Percentiles rank a stretch among this genome's conserved stretches.
phyloP scores from a whole-genome alignment of 306 rosid genomes.

The Cajanus cajan region DNA sequence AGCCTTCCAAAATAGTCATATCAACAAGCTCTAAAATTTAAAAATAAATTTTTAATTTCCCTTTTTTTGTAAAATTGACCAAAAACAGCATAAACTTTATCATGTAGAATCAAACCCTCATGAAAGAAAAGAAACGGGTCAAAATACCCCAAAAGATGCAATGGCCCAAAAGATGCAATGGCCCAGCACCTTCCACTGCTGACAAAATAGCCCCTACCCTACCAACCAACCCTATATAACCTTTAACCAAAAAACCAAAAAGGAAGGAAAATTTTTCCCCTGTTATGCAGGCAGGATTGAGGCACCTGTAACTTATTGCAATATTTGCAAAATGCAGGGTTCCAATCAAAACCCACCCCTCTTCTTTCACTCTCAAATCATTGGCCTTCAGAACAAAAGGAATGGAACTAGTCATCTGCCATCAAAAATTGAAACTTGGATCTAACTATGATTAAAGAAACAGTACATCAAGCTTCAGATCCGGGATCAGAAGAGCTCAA shows the following conservation, averaged over 20 bases:
- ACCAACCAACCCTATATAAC: slow-evolving; percentile 54
- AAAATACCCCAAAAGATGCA: slow-evolving; percentile 75
- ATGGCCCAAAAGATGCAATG: slow-evolving; percentile 67
- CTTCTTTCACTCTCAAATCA: slow-evolving; percentile 52
- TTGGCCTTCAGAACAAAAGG: slow-evolving; percentile 52
- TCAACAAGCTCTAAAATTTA: slow-evolving; percentile 35
- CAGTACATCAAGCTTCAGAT: slow-evolving; percentile 69
- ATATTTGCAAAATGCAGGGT: slow-evolving; percentile 86
- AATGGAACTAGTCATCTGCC: slow-evolving; percentile 67
- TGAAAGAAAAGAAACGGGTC: slow-evolving; percentile 49
- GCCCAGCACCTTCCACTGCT: slow-evolving; percentile 59
- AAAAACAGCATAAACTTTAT: slow-evolving; percentile 63
- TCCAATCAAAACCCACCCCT: slow-evolving; percentile 64
- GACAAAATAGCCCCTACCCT: slow-evolving; percentile 69
- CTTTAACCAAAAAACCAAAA: slow-evolving; percentile 37
- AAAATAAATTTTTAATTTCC: slow-evolving; percentile 47
- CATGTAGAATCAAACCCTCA: slow-evolving; percentile 65
- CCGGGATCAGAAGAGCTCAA: slow-evolving; percentile 68
- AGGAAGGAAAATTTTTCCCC: slow-evolving; percentile 28
- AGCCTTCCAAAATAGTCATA: slow-evolving; percentile 5
- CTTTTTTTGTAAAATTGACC: slow-evolving; percentile 53
- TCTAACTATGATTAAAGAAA: slow-evolving; percentile 38
- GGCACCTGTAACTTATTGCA: slow-evolving; percentile 94
- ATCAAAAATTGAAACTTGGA: slow-evolving; percentile 60
- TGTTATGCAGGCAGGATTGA: slow-evolving; percentile 62